Evolutionary conservation across 2,329 filamentous ascomycete genomes (phyloP).

Genomic region (Emergomyces pasteurianus): DNA sequence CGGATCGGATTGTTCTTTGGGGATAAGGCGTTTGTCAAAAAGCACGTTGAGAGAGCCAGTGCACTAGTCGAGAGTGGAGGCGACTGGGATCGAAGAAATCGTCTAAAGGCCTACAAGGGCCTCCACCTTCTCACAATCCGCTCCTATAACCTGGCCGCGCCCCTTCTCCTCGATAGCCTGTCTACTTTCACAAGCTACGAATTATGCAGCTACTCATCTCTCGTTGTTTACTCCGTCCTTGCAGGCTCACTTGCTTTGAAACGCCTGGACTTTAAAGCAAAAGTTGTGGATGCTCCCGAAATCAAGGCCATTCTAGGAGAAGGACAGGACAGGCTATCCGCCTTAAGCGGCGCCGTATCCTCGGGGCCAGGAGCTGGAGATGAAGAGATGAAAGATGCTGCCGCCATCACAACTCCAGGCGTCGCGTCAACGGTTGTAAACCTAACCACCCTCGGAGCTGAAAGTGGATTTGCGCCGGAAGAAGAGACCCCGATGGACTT

Average conservation of each 20-base stretch:
- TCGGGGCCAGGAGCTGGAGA: constrained; percentile 67
- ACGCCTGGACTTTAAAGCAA: constrained; percentile 96
- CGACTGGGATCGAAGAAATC: constrained; percentile 97
- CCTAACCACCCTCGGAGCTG: constrained; percentile 66
- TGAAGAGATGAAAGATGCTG: constrained; percentile 55
- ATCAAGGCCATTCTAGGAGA: constrained; percentile 94
- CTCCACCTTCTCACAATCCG: constrained; percentile 85
- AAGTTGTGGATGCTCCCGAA: constrained; percentile 95
- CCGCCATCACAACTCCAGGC: constrained; percentile 31
- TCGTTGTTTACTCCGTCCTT: constrained; percentile 92
- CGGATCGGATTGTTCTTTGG: constrained; percentile 93
- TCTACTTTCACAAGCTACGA: constrained; percentile 99
- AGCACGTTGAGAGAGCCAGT: constrained; percentile 81
- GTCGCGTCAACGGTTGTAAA: constrained; percentile 66
- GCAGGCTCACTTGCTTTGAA: constrained; percentile 90
- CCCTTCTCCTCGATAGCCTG: constrained; percentile 87
- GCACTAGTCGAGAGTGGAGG: constrained; percentile 85
- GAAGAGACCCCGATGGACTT: constrained; percentile 79
- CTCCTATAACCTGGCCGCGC: constrained; percentile 78
- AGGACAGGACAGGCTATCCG: constrained; percentile 74
- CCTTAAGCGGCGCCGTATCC: constrained; percentile 66
- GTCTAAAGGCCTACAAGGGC: constrained; percentile 96
- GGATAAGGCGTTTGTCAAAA: constrained; percentile 84
- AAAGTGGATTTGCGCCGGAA: constrained; percentile 55
- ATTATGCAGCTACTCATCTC: constrained; percentile 87